These are phyloP conservation scores for Fomes fomentarius DNA, from an alignment of 1,284 basidiomycete genomes.

Conservation along the genomic window DNA sequence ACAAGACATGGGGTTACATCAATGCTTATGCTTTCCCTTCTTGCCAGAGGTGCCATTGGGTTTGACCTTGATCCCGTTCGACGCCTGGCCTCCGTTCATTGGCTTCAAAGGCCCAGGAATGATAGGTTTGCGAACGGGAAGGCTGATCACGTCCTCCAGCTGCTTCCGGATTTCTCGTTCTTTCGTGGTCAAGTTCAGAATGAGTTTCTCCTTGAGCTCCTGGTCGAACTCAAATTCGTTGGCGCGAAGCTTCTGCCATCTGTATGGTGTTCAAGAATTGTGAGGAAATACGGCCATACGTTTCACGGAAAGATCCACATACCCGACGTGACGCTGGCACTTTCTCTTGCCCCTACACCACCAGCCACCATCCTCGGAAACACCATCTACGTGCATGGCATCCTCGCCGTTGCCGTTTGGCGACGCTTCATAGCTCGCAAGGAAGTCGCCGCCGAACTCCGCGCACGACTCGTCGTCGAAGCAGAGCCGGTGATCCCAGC, in stretches of 20 bases:
- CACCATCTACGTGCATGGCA: slow-evolving; percentile 45
- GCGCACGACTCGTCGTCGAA: slow-evolving; percentile 76
- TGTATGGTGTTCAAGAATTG: slow-evolving; percentile 29
- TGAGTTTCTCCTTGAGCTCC: slow-evolving; percentile 64
- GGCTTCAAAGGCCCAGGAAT: slow-evolving; percentile 39
- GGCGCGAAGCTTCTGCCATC: slow-evolving; percentile 78
- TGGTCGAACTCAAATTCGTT: slow-evolving; percentile 75
- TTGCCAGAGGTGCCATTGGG: slow-evolving; percentile 47
- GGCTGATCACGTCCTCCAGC: slow-evolving; percentile 70
- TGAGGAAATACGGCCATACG: too few species aligned
- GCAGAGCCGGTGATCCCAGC: slow-evolving; percentile 84
- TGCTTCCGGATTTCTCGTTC: slow-evolving; percentile 75
- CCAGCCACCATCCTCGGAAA: slow-evolving; percentile 54
- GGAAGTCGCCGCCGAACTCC: slow-evolving; percentile 62
- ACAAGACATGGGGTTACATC: slow-evolving; percentile 1
- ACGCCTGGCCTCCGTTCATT: slow-evolving; percentile 39
- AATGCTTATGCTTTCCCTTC: slow-evolving; percentile 63
- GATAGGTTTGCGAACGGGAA: slow-evolving; percentile 41
- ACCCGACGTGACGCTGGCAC: slow-evolving; percentile 82
- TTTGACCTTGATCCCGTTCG: slow-evolving; percentile 38
- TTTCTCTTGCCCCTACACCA: slow-evolving; percentile 77
- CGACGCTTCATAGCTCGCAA: slow-evolving; percentile 67
- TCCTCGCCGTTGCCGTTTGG: slow-evolving; percentile 36
- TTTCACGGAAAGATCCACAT: slow-evolving; percentile 13
- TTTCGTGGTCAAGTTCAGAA: slow-evolving; percentile 63